Evolutionary conservation across 768 basidiomycete genomes (phyloP).

Genomic region (Tricholoma flavovirens): DNA sequence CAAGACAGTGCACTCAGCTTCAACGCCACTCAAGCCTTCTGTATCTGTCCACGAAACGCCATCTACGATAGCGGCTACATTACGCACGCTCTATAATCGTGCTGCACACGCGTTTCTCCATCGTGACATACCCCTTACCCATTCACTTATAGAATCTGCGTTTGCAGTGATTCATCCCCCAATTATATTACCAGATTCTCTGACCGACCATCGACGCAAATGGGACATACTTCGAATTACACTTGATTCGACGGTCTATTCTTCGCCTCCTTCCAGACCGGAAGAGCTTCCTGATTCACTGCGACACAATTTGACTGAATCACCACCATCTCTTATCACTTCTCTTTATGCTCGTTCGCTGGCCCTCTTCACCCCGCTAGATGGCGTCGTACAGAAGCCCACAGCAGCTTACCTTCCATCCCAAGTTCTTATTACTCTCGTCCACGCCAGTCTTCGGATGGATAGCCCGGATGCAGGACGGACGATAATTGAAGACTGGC

Average conservation of each 20-base stretch:
- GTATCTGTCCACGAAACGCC: conserved; percentile 12
- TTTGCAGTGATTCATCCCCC: conserved; percentile 54
- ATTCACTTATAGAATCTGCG: conserved; percentile 61
- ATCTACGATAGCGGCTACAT: conserved; percentile 38
- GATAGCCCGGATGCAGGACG: conserved; percentile 56
- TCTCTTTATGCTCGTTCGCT: conserved; percentile 61
- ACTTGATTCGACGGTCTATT: conserved; percentile 68
- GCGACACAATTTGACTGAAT: conserved; percentile 46
- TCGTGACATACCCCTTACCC: conserved; percentile 61
- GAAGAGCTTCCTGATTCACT: conserved; percentile 46
- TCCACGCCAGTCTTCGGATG: conserved; percentile 64
- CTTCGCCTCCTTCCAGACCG: conserved; percentile 43
- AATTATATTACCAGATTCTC: conserved; percentile 27
- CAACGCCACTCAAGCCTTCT: conserved; percentile 32
- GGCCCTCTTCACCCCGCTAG: conserved; percentile 55
- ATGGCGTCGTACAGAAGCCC: conserved; percentile 28
- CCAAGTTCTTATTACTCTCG: conserved; percentile 63
- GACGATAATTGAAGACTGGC: conserved; percentile 73
- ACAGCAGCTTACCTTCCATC: conserved; percentile 58
- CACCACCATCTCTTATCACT: conserved; percentile 53
- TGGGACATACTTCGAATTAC: conserved; percentile 89
- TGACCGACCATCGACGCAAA: conserved; percentile 59
- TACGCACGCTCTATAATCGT: conserved; percentile 69
- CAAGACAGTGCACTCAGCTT: conserved; percentile 19
- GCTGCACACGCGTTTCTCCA: conserved; percentile 77